Conservation (phyloP, 2,329 filamentous ascomycete genomes). For the Salinomyces thailandicus region DNA sequence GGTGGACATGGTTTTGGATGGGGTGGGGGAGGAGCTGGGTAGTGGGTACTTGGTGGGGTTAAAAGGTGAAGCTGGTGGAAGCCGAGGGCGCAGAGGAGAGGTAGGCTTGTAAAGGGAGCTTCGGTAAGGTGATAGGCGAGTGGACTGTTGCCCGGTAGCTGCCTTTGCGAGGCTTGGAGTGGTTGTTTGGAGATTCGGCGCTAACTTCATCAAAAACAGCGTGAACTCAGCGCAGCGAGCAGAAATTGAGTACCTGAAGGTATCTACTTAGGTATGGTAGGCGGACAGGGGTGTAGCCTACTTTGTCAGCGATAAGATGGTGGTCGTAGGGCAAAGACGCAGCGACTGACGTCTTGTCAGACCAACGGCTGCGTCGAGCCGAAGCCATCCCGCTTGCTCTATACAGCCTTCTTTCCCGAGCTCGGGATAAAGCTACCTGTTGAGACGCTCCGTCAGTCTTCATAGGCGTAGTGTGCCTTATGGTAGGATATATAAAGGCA, state of each 20-base stretch:
- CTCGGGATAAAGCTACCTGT: neutral
- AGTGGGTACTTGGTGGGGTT: neutral
- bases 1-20: constrained; percentile 1
- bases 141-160: neutral
- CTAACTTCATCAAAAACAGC: too few relatives aligned
- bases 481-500: neutral
- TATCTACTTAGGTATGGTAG: too few relatives aligned
- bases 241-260: too few relatives aligned
- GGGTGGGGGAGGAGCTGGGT: neutral
- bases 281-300: too few relatives aligned
- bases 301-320: too few relatives aligned
- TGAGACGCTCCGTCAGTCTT: too few relatives aligned
- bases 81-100: too few relatives aligned
- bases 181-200: too few relatives aligned
- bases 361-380: neutral
- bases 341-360: too few relatives aligned
- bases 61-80: neutral
- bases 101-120: neutral
- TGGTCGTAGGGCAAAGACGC: too few relatives aligned
- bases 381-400: neutral
- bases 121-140: neutral
- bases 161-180: too few relatives aligned
- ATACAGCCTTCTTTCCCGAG: constrained; percentile 1
- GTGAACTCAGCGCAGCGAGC: too few relatives aligned
- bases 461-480: neutral